Percentiles rank a stretch among this genome's conserved stretches.
phyloP scores from a whole-genome alignment of 2,329 filamentous ascomycete species.

The Gyromitra esculenta region DNA sequence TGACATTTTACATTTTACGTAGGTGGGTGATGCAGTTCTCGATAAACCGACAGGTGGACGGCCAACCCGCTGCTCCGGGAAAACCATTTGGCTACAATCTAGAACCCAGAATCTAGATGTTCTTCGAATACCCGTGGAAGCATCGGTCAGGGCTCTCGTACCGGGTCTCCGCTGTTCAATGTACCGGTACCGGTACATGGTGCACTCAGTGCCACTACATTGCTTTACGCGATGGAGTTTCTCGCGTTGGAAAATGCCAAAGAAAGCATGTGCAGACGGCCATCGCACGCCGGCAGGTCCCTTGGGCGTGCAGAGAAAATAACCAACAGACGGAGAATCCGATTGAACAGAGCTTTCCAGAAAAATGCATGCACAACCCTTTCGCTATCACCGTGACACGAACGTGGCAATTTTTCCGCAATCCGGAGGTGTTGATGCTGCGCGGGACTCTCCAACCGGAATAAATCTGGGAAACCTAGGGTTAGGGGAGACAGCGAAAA shows the following conservation, averaged over 20 bases:
- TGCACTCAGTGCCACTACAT: neutral
- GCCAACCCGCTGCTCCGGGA: neutral
- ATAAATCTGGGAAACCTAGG: neutral
- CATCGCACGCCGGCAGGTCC: constrained; percentile 30
- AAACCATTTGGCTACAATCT: neutral
- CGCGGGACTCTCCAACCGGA: neutral
- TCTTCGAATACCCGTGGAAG: constrained; percentile 14
- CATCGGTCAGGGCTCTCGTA: constrained; percentile 23
- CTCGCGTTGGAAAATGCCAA: constrained; percentile 10
- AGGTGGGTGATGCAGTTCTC: neutral
- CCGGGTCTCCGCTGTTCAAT: constrained; percentile 28
- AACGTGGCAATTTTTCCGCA: constrained; percentile 36
- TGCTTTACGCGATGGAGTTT: neutral
- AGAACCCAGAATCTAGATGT: constrained; percentile 18
- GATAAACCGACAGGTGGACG: neutral
- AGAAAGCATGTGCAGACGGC: constrained; percentile 37
- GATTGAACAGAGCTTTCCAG: constrained; percentile 44
- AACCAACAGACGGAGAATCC: constrained; percentile 27
- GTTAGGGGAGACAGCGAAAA: constrained; percentile 20
- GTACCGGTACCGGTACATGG: constrained; percentile 9
- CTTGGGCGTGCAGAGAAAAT: neutral
- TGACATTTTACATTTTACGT: constrained; percentile 23
- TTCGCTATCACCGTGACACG: constrained; percentile 38
- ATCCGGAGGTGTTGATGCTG: constrained; percentile 12
- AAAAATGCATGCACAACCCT: constrained; percentile 35